Evolutionary conservation across 2,329 filamentous ascomycete genomes (phyloP), one percentile per base, ranked within the genome.

Genomic region (Aspergillus cejpii): DNA sequence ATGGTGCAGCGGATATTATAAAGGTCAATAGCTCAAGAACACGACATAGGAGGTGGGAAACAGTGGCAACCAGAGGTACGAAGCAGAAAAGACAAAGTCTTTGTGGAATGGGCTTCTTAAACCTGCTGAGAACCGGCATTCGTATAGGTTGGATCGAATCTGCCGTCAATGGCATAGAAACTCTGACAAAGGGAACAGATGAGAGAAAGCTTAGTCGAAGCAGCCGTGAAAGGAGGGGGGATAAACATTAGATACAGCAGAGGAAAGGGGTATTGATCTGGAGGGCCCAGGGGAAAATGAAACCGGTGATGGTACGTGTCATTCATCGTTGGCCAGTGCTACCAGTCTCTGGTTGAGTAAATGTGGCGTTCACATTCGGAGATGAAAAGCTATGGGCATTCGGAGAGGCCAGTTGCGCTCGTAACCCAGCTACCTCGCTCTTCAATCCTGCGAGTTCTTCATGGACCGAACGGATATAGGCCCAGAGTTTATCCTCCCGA

Each of bases 391-490:
- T 40, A 39, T 59, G 63, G 23, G 48, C 48, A 43, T 49, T 58
- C n/a, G 56, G 52, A 6, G 61, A 56, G n/a, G 65, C 63, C 41
- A 71, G 46, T 44, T 71, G 70, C 17, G 65, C 62, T 43, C 65
- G 63, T 17, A 73, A 52, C 5, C 61, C 51, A 21, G 62, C 63
- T 20, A 73, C 67, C 48, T 73, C 70, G 7, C 65, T 61, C 43
- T 66, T 68, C 39, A 73, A 54, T 6, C 57, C 57, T 28, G 61
- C 60, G 37, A 73, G 45, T 48, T 71, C 63, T 6, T 69, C 64
- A 39, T 72, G 68, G 37, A 73, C 61, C 29, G 61, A 66, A 26
- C 63, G 67, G 26, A 72, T 64, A 48, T 70, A 69, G 21, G 65
- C 57, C 70, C 70, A 73, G 3, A 73, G 50, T 33, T 67, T 66